Conservation (phyloP, 352 stramenopile genomes). For the Phytophthora colocasiae region DNA sequence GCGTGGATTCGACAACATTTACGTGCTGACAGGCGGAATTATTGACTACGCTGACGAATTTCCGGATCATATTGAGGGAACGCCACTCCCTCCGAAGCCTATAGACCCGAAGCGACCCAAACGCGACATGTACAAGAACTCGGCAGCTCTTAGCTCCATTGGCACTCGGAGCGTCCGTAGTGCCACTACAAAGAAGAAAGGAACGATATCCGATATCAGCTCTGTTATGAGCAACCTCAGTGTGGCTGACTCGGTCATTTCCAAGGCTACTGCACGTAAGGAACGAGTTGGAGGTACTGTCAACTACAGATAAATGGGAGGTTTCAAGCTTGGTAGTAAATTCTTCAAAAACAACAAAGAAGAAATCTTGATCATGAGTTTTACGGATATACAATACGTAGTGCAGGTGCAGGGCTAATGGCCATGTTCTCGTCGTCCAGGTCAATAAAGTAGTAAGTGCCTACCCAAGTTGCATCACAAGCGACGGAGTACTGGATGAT, state of each 20-base stretch:
- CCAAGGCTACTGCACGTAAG: constrained; percentile 72
- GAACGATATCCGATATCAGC: constrained; percentile 59
- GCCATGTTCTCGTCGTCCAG: too few relatives aligned
- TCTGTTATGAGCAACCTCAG: constrained; percentile 68
- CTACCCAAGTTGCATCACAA: background rate
- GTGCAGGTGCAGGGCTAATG: too few relatives aligned
- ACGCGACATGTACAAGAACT: constrained; percentile 62
- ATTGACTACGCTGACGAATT: constrained; percentile 71
- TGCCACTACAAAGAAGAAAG: constrained; percentile 52
- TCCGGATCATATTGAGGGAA: constrained; percentile 73
- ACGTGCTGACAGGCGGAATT: constrained; percentile 74
- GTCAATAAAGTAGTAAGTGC: too few relatives aligned
- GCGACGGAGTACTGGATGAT: constrained; percentile 5
- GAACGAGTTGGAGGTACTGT: constrained; percentile 40
- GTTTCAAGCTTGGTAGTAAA: background rate
- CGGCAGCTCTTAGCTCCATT: constrained; percentile 42
- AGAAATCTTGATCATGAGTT: too few relatives aligned
- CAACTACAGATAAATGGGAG: constrained; percentile 55
- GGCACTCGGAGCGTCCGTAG: constrained; percentile 65
- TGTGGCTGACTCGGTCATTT: constrained; percentile 82
- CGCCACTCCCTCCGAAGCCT: constrained; percentile 59
- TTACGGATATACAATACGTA: too few relatives aligned
- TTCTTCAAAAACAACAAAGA: too few relatives aligned
- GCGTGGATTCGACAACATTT: constrained; percentile 87
- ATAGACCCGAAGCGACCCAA: constrained; percentile 54